Conservation (phyloP, 371 early-diverging fungal genomes). For the Rhizopus stolonifer region DNA sequence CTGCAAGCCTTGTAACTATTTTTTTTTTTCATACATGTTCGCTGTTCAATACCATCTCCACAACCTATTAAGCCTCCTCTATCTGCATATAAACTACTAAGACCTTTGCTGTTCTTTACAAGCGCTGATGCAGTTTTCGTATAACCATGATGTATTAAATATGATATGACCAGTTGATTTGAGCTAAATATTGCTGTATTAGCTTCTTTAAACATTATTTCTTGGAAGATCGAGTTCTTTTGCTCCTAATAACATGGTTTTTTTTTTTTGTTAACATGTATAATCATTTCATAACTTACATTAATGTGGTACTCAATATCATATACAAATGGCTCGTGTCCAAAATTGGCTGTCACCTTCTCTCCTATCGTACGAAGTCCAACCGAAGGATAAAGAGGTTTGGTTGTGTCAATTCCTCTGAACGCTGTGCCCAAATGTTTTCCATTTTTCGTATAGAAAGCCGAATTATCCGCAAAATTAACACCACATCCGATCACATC, state of each 20-base stretch:
- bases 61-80: neutral
- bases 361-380: slow-evolving; percentile 92
- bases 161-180: slow-evolving; percentile 68
- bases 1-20: neutral
- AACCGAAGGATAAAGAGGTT: slow-evolving; percentile 76
- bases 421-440: slow-evolving; percentile 68
- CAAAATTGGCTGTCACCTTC: slow-evolving; percentile 88
- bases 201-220: neutral
- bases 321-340: slow-evolving; percentile 78
- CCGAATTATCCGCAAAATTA: slow-evolving; percentile 73
- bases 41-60: slow-evolving; percentile 3
- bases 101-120: slow-evolving; percentile 33
- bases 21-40: neutral
- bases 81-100: neutral
- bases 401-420: slow-evolving; percentile 30
- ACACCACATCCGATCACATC: slow-evolving; percentile 94
- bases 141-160: slow-evolving; percentile 81
- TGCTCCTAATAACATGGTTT: neutral
- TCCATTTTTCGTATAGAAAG: slow-evolving; percentile 95
- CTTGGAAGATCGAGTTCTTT: neutral
- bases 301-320: slow-evolving; percentile 81
- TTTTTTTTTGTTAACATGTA: neutral
- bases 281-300: slow-evolving; percentile 26
- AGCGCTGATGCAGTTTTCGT: slow-evolving; percentile 69
- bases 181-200: slow-evolving; percentile 4